A percentile compares a stretch with the other conserved stretches of the same genome.
Evolutionary conservation across 2,329 filamentous ascomycete genomes (phyloP).

Genomic region (Monilinia fructicola): DNA sequence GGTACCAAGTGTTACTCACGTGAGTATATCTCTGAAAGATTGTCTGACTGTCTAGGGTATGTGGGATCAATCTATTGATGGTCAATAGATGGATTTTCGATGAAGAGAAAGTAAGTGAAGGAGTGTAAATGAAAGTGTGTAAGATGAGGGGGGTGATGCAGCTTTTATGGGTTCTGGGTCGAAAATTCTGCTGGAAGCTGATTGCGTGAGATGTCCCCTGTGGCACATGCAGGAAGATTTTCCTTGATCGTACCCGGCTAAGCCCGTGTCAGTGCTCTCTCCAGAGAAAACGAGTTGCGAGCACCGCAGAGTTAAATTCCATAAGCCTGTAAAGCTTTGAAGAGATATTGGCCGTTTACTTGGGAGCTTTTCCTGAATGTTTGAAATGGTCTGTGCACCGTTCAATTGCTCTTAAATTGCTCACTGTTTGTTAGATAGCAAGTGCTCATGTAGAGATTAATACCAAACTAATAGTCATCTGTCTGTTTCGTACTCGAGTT

Average conservation of each 20-base stretch:
- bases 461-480: not conserved
- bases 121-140: conserved; percentile 37
- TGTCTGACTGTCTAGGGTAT: conserved; percentile 30
- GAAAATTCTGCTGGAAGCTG: conserved; percentile 21
- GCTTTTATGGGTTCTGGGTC: conserved; percentile 35
- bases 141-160: conserved; percentile 32
- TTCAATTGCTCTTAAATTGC: conserved; percentile 12
- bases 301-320: not conserved
- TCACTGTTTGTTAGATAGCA: conserved; percentile 4
- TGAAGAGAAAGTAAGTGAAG: conserved; percentile 27
- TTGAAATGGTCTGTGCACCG: conserved; percentile 16
- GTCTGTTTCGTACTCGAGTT: not conserved
- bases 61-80: conserved; percentile 34
- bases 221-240: conserved; percentile 23
- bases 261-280: conserved; percentile 29
- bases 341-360: not conserved
- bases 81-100: conserved; percentile 26
- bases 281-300: not conserved
- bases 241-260: conserved; percentile 25
- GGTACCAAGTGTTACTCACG: conserved; percentile 38
- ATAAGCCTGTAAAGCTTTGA: not conserved
- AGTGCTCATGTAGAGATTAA: conserved; percentile 5
- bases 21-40: conserved; percentile 33
- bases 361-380: not conserved
- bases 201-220: conserved; percentile 20